These are phyloP conservation scores for Mycena haematopus DNA, from an alignment of 768 basidiomycete genomes.

Conservation along the genomic window DNA sequence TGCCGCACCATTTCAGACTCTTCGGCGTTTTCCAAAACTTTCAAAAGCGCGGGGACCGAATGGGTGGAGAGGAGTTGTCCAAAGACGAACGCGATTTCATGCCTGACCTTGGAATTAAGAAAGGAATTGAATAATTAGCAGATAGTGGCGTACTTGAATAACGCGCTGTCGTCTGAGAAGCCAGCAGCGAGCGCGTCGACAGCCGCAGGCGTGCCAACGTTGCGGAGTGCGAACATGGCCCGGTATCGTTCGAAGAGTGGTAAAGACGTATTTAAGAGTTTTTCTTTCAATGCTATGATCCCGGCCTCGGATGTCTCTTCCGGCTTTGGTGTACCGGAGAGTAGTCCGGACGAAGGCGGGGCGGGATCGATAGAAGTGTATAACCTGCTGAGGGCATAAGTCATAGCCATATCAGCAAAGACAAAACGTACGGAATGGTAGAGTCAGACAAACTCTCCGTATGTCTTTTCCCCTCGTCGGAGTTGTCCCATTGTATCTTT, in stretches of 20 bases:
- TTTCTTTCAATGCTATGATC: slow-evolving; percentile 61
- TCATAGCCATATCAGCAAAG: not conserved
- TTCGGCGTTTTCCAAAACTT: slow-evolving; percentile 69
- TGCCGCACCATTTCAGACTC: slow-evolving; percentile 99
- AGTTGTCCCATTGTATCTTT: slow-evolving; percentile 93
- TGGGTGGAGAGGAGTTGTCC: slow-evolving; percentile 92
- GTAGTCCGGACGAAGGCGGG: slow-evolving; percentile 72
- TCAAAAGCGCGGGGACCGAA: slow-evolving; percentile 84
- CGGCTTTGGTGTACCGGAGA: slow-evolving; percentile 59
- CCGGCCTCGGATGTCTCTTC: slow-evolving; percentile 54
- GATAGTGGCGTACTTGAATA: slow-evolving; percentile 81
- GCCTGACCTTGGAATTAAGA: slow-evolving; percentile 52
- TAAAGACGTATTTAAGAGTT: slow-evolving; percentile 66
- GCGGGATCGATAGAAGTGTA: slow-evolving; percentile 92
- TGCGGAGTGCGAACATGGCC: slow-evolving; percentile 97
- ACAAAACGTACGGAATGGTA: slow-evolving; percentile 45
- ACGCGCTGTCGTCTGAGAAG: slow-evolving; percentile 84
- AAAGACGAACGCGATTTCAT: slow-evolving; percentile 98
- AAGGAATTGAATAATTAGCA: not conserved
- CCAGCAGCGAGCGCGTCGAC: slow-evolving; percentile 92
- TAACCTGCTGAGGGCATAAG: slow-evolving; percentile 39
- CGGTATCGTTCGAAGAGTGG: slow-evolving; percentile 93
- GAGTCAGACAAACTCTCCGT: slow-evolving; percentile 38
- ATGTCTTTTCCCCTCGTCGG: slow-evolving; percentile 69
- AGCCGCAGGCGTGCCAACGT: slow-evolving; percentile 85